Base-by-base conservation (phyloP, 2,329 filamentous ascomycete genomes). In the Claviceps monticola region DNA sequence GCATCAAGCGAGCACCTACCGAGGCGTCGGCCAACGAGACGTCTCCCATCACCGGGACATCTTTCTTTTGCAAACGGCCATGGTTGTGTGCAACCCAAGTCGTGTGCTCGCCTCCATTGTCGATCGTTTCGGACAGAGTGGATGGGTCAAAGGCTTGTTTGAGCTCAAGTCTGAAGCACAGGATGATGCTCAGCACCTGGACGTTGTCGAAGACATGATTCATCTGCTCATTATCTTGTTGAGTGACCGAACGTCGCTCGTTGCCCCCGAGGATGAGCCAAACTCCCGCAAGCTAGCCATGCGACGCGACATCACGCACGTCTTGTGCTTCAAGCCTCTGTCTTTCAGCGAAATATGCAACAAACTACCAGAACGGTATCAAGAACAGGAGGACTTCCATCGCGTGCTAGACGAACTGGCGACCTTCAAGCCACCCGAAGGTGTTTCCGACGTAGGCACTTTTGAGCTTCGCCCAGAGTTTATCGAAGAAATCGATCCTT, bases 11-110 rank as follows among this genome's bases (percentile, higher is more conserved):
- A 86, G 86, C 50, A 93, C 90, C 17, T 98, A 98, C 64, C 83
- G 89, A 16, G 90, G 88, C 42, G 88, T 96, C 14, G 81, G 82
- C 11, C 88, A 94, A 61, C 78, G 93, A 57, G 93, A 98, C 66
- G 86, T 96, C 19, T 89, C 88, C 1, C 91, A 96, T 61, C 91
- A 96, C 60, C 82, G 93, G 53, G 94, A 98, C 63, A 86, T 98
- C 45, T 95, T 97, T 66, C 78, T 98, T 48, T 70, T 98, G 14
- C 93, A 98, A 64, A 89, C 88, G 13, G 90, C 90, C 4, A 74
- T 97, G 63, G 88, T 95, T 1, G 76, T 93, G 2, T 95, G 90
- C 62, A 77, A 93, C 53, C 85, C 88, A 1, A 84, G 82, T 56
- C 79, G 88, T 26, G 88, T 96, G 55, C 75, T 98, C 39, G 88